Evolutionary conservation across 306 rosid species (phyloP), one percentile per base, ranked within the genome.

Genomic region (Prunus fruticosa): DNA sequence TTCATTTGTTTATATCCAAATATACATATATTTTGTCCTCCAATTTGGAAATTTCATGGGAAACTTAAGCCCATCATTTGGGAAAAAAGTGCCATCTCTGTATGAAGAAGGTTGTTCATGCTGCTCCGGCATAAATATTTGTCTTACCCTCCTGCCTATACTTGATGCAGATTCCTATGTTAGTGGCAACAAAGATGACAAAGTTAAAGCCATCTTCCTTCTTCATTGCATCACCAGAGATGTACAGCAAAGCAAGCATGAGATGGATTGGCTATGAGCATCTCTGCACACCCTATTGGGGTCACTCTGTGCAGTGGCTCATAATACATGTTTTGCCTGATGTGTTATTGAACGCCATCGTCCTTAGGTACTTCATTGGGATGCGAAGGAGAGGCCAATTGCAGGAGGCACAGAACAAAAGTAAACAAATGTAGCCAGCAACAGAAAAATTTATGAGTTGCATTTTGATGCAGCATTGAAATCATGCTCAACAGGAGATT

Each of bases 101-200:
- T 53, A 53, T 8, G 23, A 11, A 54, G 6, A 18, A 32, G 25
- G 65, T 2, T 60, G 18, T 23, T 25, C 3, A 11, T 25, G 38
- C 6, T 11, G 34, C 41, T 56, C 28, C 62, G 9, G 2, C 62
- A 56, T 56, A 34, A 34, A 23, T 60, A 5, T 34, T 34, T 5
- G 41, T 34, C 41, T 34, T 34, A 23, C 27, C 38, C 65, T 2
- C 8, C 34, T 27, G 65, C 65, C 18, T 63, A 16, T 19, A 19
- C 13, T 63, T 23, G 9, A 30, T 82, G 78, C 73, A 78, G 85
- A 43, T 54, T 67, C 80, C 80, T 15, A 4, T 63, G 16, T 45
- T 65, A 27, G 82, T 82, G 80, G 86, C 82, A 13, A 68, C 82
- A 8, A 68, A 69, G 72, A 50, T 82, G 79, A 58, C 72, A 67